Percentiles rank a stretch among this genome's conserved stretches.
Conservation (phyloP, 805 yeast genomes). For the Barnettozyma californica region DNA sequence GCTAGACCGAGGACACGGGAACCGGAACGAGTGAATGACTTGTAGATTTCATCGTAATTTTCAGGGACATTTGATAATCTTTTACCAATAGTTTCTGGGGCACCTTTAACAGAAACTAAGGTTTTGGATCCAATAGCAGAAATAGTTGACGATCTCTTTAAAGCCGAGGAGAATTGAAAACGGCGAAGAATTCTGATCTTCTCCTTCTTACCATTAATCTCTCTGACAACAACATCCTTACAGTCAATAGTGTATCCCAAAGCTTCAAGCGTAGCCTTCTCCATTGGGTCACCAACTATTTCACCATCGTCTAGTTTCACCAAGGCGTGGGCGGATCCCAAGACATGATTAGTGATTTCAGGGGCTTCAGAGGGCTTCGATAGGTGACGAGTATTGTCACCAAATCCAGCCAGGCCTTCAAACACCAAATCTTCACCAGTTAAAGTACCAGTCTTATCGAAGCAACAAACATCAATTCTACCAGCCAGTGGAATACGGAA, state of each 20-base stretch:
- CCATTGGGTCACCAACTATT: slow-evolving; percentile 99
- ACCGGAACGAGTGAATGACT: slow-evolving; percentile 90
- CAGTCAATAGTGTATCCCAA: slow-evolving; percentile 79
- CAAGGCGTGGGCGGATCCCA: slow-evolving; percentile 95
- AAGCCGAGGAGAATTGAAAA: slow-evolving; percentile 93
- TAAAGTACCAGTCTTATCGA: slow-evolving; percentile 96
- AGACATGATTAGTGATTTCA: slow-evolving; percentile 56
- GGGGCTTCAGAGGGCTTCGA: slow-evolving; percentile 59
- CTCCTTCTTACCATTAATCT: slow-evolving; percentile 28
- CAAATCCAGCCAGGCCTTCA: slow-evolving; percentile 91
- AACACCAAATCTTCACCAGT: slow-evolving; percentile 95
- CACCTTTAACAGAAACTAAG: slow-evolving; percentile 91
- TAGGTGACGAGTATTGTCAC: slow-evolving; percentile 47
- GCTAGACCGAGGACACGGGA: slow-evolving; percentile 96
- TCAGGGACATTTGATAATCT: slow-evolving; percentile 71
- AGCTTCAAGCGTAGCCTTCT: slow-evolving; percentile 87
- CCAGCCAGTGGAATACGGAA: slow-evolving; percentile 98
- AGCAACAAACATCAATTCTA: slow-evolving; percentile 96
- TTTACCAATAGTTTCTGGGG: slow-evolving; percentile 88
- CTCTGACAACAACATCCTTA: slow-evolving; percentile 63
- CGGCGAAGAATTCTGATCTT: slow-evolving; percentile 78
- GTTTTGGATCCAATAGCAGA: slow-evolving; percentile 52
- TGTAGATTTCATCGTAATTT: slow-evolving; percentile 78
- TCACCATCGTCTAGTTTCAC: slow-evolving; percentile 95
- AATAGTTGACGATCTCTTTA: slow-evolving; percentile 90